phyloP scores from a whole-genome alignment of 2,329 filamentous ascomycete genomes.

The Hypoxylon sp. region DNA sequence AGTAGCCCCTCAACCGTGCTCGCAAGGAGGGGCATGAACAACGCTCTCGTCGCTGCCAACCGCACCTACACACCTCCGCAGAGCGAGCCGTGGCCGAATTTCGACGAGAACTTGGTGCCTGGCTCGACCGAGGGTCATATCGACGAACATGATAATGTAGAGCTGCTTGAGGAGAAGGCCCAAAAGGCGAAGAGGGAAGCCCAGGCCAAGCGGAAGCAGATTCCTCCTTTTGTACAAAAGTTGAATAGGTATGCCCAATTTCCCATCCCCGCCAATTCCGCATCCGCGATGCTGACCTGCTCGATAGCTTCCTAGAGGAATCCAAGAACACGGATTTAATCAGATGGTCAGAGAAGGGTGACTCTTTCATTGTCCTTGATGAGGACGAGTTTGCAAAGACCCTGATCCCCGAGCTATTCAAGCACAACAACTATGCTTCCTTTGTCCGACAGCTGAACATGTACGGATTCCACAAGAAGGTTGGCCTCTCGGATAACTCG shows the following conservation, averaged over 20 bases:
- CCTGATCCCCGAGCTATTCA: constrained; percentile 97
- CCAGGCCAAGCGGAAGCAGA: constrained; percentile 90
- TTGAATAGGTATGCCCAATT: constrained; percentile 79
- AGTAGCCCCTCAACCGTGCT: constrained; percentile 57
- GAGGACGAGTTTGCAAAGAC: constrained; percentile 98
- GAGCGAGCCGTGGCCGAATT: constrained; percentile 49
- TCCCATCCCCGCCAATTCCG: background rate
- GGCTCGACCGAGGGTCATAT: constrained; percentile 48
- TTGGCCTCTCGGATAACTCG: constrained; percentile 92
- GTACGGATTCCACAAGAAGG: constrained; percentile 97
- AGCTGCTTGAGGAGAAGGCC: constrained; percentile 80
- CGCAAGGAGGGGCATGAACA: constrained; percentile 61
- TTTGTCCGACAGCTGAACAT: constrained; percentile 97
- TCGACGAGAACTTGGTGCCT: constrained; percentile 55
- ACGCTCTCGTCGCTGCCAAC: constrained; percentile 53
- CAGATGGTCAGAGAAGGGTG: constrained; percentile 94
- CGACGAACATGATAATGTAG: constrained; percentile 74
- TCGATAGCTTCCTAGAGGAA: constrained; percentile 86
- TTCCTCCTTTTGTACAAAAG: constrained; percentile 97
- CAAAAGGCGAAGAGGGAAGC: constrained; percentile 85
- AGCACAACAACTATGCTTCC: constrained; percentile 98
- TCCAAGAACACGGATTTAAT: constrained; percentile 94
- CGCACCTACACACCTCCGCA: constrained; percentile 42
- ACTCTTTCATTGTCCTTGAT: constrained; percentile 95
- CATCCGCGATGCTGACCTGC: constrained; percentile 19